A percentile compares a stretch with the other conserved stretches of the same genome.
Conservation (phyloP, 2,329 filamentous ascomycete species). For the Corinectria fuckeliana region DNA sequence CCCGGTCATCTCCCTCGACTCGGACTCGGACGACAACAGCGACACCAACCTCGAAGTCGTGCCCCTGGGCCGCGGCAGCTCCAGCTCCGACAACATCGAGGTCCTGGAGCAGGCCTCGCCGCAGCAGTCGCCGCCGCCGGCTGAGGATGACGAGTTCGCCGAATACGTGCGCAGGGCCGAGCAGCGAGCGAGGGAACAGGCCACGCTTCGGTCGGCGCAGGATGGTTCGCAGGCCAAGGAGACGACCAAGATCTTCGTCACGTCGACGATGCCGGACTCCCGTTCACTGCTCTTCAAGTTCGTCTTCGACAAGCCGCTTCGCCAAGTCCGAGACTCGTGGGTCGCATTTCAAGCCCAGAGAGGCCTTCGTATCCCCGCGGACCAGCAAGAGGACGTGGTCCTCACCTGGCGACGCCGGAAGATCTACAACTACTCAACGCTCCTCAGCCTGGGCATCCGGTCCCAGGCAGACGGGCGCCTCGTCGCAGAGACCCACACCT, state of each 20-base stretch:
- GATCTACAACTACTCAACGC: slow-evolving; percentile 78
- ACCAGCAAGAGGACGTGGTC: slow-evolving; percentile 64
- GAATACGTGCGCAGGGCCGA: slow-evolving; percentile 54
- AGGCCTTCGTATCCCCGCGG: slow-evolving; percentile 42
- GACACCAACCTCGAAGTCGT: slow-evolving; percentile 9
- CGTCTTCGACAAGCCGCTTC: slow-evolving; percentile 70
- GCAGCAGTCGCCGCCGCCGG: slow-evolving; percentile 12
- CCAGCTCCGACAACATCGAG: slow-evolving; percentile 25
- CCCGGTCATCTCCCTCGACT: slow-evolving; percentile 42
- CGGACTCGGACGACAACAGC: slow-evolving; percentile 36
- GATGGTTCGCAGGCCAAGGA: slow-evolving; percentile 31
- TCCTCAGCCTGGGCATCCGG: slow-evolving; percentile 69
- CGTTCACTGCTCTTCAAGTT: slow-evolving; percentile 61
- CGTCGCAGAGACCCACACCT: slow-evolving; percentile 43
- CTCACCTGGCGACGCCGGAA: slow-evolving; percentile 79
- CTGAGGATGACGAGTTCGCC: slow-evolving; percentile 50
- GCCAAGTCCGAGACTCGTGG: slow-evolving; percentile 74
- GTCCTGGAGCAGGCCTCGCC: slow-evolving; percentile 11
- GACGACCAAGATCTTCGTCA: slow-evolving; percentile 53
- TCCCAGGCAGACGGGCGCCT: slow-evolving; percentile 51
- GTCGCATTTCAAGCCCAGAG: slow-evolving; percentile 63
- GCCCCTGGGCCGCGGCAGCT: neutral
- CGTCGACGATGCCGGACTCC: slow-evolving; percentile 68
- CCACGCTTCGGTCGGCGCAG: slow-evolving; percentile 24
- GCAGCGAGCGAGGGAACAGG: slow-evolving; percentile 38